phyloP scores from a whole-genome alignment of 129 eudicot genomes.

The Saussurea involucrata region DNA sequence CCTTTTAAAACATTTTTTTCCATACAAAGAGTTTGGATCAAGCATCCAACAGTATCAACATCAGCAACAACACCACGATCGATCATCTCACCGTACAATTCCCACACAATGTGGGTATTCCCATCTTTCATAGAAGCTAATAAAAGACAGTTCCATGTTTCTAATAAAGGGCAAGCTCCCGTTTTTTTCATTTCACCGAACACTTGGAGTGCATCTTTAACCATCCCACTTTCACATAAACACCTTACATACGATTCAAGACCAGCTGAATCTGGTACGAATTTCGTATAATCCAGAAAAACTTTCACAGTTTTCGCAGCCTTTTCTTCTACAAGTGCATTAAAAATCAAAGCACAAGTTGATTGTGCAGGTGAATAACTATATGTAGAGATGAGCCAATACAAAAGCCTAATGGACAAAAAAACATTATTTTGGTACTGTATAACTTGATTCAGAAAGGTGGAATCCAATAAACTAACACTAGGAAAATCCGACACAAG shows the following conservation, averaged over 20 bases:
- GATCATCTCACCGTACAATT: constrained; percentile 59
- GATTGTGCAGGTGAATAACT: constrained; percentile 39
- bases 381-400: constrained; percentile 41
- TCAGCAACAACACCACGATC: constrained; percentile 50
- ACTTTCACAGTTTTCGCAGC: constrained; percentile 49
- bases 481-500: constrained; percentile 49
- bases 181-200: constrained; percentile 37
- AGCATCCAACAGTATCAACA: constrained; percentile 48
- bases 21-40: constrained; percentile 63
- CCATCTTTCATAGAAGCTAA: constrained; percentile 34
- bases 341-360: constrained; percentile 40
- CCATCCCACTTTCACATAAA: constrained; percentile 52
- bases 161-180: constrained; percentile 36
- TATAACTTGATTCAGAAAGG: constrained; percentile 43
- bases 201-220: constrained; percentile 56
- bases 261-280: constrained; percentile 35
- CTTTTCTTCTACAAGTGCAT: constrained; percentile 43
- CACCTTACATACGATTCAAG: constrained; percentile 47
- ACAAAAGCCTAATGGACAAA: constrained; percentile 49
- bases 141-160: constrained; percentile 59
- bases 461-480: constrained; percentile 48
- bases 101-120: constrained; percentile 58
- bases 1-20: constrained; percentile 47
- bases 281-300: constrained; percentile 37
- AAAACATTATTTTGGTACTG: constrained; percentile 40